phyloP scores from a whole-genome alignment of 192 early-diverging fungal species.

The Geosiphon pyriformis region DNA sequence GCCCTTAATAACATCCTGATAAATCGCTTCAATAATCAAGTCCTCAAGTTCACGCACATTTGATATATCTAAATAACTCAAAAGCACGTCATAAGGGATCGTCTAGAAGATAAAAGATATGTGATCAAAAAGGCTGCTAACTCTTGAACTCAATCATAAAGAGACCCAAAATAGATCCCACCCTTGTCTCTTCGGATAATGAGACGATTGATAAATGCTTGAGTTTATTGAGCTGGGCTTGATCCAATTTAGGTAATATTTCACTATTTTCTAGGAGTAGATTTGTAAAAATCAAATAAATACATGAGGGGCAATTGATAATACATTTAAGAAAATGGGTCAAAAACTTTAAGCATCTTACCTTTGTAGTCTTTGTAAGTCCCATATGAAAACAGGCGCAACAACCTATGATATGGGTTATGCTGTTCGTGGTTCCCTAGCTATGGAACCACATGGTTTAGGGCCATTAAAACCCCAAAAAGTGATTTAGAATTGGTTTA shows the following conservation, averaged over 20 bases:
- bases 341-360: too few species aligned
- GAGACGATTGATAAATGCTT: constrained; percentile 78
- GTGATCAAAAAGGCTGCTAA: too few species aligned
- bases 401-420: constrained; percentile 44
- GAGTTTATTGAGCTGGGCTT: constrained; percentile 47
- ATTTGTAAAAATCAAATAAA: not conserved
- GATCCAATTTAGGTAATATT: constrained; percentile 42
- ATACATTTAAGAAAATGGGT: too few species aligned
- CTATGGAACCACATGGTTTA: too few species aligned
- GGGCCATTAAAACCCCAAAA: too few species aligned
- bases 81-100: constrained; percentile 60
- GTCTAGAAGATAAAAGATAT: constrained; percentile 42
- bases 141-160: not conserved
- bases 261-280: constrained; percentile 41
- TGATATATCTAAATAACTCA: constrained; percentile 62
- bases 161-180: constrained; percentile 29
- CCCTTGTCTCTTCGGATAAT: constrained; percentile 54
- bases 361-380: constrained; percentile 74
- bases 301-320: too few species aligned
- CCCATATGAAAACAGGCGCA: constrained; percentile 78
- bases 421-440: constrained; percentile 43
- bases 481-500: too few species aligned
- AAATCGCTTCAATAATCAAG: constrained; percentile 82
- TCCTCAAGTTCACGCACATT: constrained; percentile 82
- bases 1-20: constrained; percentile 69